Base-by-base conservation (phyloP, 805 yeast genomes). In the Saturnispora mendoncae region DNA sequence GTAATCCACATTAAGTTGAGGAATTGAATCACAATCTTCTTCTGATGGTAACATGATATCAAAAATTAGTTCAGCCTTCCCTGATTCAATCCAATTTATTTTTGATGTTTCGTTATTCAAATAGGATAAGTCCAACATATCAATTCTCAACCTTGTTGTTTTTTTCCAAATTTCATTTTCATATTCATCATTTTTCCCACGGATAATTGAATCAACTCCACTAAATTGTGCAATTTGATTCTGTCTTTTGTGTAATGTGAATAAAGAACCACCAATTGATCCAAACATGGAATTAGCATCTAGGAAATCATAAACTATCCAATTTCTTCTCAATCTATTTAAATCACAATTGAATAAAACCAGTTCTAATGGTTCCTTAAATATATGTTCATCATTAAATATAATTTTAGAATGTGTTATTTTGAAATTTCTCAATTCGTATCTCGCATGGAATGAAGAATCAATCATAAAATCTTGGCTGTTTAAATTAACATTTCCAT, bases 171-270 rank as follows among this genome's bases (percentile, higher is more conserved):
- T 69, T 20, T 48, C 47, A 31, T 36, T 43, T 26, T 25, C 35
- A 15, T 24, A 28, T n/a, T 42, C 36, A 23, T 46, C 45, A 34
- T 39, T 55, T 17, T 39, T 28, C 3, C 18, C 38, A 27, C 33
- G 33, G 12, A 23, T 27, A 3, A 31, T 38, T 13, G 47, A 47
- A 29, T 56, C 64, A 39, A 61, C 48, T 1, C 52, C 61, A 24
- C 56, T 60, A 25, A 70, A 65, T 46, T 68, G 68, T 0, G 75
- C 72, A 45, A 69, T 60, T 42, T 72, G 70, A 45, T 72, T 71
- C 53, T 82, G 90, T 50, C 83, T 73, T 54, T 81, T 81, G 51
- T 83, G 92, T 18, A 84, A 69, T 0, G 87, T 80, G 60, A 83
- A 82, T 58, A 84, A 65, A 1, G 92, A 76, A 41, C 80, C 80